Conservation (phyloP, 75 land plant species). For the Ceratopteris richardii region DNA sequence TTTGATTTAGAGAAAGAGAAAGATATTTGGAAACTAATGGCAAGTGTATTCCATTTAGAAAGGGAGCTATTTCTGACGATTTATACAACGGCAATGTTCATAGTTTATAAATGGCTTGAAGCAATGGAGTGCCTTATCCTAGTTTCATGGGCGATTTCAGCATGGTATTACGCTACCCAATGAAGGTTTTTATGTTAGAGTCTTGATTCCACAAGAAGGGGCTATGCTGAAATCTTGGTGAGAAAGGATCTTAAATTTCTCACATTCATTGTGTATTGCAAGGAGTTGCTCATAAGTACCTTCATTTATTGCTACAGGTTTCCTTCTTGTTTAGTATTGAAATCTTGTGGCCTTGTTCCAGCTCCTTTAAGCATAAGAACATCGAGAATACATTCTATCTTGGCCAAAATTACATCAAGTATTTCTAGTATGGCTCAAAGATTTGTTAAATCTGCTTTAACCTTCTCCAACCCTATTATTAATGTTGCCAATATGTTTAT, state of each 20-base stretch:
- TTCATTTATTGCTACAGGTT: not conserved
- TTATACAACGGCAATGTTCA: no score
- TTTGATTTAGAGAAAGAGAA: not conserved
- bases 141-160: no score
- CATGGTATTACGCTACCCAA: not conserved
- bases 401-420: not conserved
- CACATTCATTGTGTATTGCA: not conserved
- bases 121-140: no score
- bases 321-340: not conserved
- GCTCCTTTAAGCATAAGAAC: not conserved
- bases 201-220: not conserved
- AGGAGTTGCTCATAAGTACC: not conserved
- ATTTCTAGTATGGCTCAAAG: not conserved
- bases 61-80: no score
- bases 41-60: not conserved
- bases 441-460: no score
- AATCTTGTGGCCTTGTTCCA: not conserved
- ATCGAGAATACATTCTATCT: not conserved
- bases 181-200: not conserved
- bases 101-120: no score
- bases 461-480: no score
- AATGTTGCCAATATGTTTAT: no score
- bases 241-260: not conserved
- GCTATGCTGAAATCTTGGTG: not conserved
- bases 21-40: not conserved